Base-by-base conservation (phyloP, 805 yeast species). In the Candida boleticola region DNA sequence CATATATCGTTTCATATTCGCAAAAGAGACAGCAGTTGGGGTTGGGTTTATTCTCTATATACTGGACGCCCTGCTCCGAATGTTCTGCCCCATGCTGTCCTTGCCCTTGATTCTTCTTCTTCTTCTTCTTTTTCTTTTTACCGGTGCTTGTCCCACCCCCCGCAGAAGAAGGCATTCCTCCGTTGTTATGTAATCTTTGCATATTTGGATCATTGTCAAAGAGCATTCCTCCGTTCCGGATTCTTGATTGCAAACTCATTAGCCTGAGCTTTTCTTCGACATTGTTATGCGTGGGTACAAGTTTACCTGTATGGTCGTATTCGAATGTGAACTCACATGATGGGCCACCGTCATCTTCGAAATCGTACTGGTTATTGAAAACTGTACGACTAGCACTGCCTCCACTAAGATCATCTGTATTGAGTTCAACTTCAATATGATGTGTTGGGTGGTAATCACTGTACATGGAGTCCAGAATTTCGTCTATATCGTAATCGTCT, bases 1-100 rank as follows among this genome's bases (percentile, higher is more conserved):
- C 81, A 53, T 66, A 77, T 1, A 76, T 68, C 39, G 68, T 64
- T 51, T 75, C 77, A 53, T 76, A 77, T 48, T 76, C 79, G 55
- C 82, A 77, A 41, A 77, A 68, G 46, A 74, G 57, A 51, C 82
- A 77, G 46, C 68, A 54, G 19, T 25, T 21, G 5, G 31, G 19
- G 31, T 16, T 14, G 7, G 35, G 35, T 20, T 17, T 4, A 23
- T 23, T 23, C 19, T 14, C 18, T 26, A 26, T 30, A n/a, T 19
- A 20, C 19, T 29, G n/a, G 13, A 22, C 10, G 27, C 11, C 27
- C 7, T 7, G 10, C 11, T 23, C 27, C 10, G 35, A 25, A n/a
- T n/a, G n/a, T n/a, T n/a, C n/a, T n/a, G n/a, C n/a, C 16, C 31
- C 29, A 23, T 31, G n/a, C 27, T 37, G 23, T 17, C 19, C 18